Evolutionary conservation across 441 rosid genomes (phyloP).

Genomic region (Rhodomyrtus psidioides): DNA sequence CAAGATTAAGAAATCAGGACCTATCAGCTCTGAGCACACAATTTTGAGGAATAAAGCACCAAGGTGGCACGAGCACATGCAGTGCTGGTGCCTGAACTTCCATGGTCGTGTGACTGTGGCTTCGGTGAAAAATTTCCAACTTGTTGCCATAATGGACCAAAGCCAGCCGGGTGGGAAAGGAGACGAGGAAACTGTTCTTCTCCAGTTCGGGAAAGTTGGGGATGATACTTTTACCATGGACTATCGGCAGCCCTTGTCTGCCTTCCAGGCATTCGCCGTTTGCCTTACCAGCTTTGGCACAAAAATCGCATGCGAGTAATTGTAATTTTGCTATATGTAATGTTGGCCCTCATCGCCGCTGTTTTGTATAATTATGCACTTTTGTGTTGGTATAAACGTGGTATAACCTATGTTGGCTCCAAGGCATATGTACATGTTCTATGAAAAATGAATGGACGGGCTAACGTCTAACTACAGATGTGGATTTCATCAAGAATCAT

Average conservation of each 20-base stretch:
- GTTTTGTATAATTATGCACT: background rate
- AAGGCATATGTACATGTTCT: background rate
- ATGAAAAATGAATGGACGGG: background rate
- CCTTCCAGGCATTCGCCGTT: conserved; percentile 91
- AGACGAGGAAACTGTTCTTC: conserved; percentile 44
- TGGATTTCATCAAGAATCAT: background rate
- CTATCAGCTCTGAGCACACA: conserved; percentile 24
- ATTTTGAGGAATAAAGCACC: conserved; percentile 79
- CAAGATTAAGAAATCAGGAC: conserved; percentile 23
- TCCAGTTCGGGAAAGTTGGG: conserved; percentile 88
- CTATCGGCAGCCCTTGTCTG: conserved; percentile 80
- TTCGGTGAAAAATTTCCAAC: conserved; percentile 88
- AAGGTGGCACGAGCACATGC: conserved; percentile 88
- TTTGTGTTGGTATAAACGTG: background rate
- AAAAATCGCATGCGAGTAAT: conserved; percentile 86
- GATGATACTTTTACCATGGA: conserved; percentile 90
- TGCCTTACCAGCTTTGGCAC: conserved; percentile 94
- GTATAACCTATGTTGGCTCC: background rate
- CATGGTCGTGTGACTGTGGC: conserved; percentile 92
- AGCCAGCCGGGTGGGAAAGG: conserved; percentile 85
- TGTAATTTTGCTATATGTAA: background rate
- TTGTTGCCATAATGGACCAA: conserved; percentile 63
- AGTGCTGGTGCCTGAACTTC: conserved; percentile 96
- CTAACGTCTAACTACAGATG: background rate
- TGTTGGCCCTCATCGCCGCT: background rate